phyloP scores from a whole-genome alignment of 2,329 filamentous ascomycete genomes.

The Westerdykella sp. region DNA sequence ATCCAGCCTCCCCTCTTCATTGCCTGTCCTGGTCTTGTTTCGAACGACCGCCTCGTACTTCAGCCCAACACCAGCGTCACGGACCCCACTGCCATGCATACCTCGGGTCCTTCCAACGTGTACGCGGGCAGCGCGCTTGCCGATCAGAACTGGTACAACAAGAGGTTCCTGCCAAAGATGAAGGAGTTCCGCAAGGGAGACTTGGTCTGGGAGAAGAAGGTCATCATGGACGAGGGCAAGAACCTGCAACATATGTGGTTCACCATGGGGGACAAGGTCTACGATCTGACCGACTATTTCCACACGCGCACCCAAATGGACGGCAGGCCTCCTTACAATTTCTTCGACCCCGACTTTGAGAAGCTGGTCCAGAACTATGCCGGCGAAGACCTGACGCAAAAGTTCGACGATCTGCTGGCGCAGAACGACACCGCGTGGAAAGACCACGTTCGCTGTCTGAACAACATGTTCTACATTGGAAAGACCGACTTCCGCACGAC shows the following conservation, averaged over 20 bases:
- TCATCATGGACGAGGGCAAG: constrained; percentile 60
- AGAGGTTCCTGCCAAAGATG: constrained; percentile 70
- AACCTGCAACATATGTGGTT: constrained; percentile 70
- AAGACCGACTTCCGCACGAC: constrained; percentile 76
- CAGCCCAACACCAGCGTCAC: constrained; percentile 59
- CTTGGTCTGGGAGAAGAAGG: constrained; percentile 61
- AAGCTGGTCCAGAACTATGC: constrained; percentile 67
- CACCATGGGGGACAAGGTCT: constrained; percentile 67
- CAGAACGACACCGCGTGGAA: constrained; percentile 45
- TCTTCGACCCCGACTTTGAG: constrained; percentile 63
- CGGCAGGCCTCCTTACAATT: constrained; percentile 55
- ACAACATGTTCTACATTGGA: constrained; percentile 77
- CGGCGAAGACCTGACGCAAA: constrained; percentile 67
- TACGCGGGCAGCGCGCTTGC: constrained; percentile 52
- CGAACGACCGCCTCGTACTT: constrained; percentile 51
- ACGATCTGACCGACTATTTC: constrained; percentile 90
- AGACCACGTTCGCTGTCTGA: constrained; percentile 75
- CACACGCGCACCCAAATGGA: constrained; percentile 61
- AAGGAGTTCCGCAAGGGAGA: constrained; percentile 82
- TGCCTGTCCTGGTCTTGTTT: constrained; percentile 69
- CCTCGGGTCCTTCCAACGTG: constrained; percentile 57
- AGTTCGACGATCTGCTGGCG: constrained; percentile 52
- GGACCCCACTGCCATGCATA: constrained; percentile 57
- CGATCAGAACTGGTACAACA: constrained; percentile 68
- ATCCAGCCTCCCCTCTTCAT: constrained; percentile 71